phyloP scores from a whole-genome alignment of 208 protist genomes.

The Kentomonas sorsogonicus region DNA sequence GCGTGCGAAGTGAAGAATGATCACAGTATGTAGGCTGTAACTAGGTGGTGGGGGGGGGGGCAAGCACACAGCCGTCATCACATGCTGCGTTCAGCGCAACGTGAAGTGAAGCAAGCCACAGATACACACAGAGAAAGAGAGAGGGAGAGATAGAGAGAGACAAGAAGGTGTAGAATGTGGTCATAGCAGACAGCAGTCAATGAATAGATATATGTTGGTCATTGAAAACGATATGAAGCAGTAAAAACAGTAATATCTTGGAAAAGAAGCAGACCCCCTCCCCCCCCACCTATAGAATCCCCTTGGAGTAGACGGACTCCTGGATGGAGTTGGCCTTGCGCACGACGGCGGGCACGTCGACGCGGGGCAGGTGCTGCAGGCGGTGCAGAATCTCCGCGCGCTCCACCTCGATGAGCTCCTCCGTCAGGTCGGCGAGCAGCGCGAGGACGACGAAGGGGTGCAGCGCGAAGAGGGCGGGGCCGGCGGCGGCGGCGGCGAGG shows the following conservation, averaged over 20 bases:
- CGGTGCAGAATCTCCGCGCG: conserved; percentile 61
- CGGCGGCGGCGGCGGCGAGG: conserved; percentile 37
- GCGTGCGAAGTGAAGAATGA: no score
- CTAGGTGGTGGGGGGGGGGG: no score
- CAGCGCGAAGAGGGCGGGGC: conserved; percentile 29
- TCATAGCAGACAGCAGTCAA: conserved; percentile 6
- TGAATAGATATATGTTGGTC: neutral
- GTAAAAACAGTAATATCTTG: neutral
- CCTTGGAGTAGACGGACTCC: conserved; percentile 52
- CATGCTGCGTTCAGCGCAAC: neutral
- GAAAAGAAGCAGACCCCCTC: neutral
- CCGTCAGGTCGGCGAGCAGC: conserved; percentile 67
- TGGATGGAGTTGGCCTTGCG: conserved; percentile 69
- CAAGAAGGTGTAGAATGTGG: conserved; percentile 1
- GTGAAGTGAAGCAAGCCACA: neutral
- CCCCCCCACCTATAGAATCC: neutral
- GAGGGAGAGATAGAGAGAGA: conserved; percentile 7
- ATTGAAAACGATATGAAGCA: neutral
- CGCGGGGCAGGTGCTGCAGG: conserved; percentile 64
- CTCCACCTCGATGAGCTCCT: conserved; percentile 78
- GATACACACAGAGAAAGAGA: neutral
- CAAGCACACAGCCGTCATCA: no score
- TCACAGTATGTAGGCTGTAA: no score
- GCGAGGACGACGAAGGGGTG: conserved; percentile 79
- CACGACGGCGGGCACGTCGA: conserved; percentile 55